A percentile compares a stretch with the other conserved stretches of the same genome.
These are phyloP conservation scores for Goffeauzyma gilvescens DNA, from an alignment of 768 basidiomycete genomes.

Conservation along the genomic window DNA sequence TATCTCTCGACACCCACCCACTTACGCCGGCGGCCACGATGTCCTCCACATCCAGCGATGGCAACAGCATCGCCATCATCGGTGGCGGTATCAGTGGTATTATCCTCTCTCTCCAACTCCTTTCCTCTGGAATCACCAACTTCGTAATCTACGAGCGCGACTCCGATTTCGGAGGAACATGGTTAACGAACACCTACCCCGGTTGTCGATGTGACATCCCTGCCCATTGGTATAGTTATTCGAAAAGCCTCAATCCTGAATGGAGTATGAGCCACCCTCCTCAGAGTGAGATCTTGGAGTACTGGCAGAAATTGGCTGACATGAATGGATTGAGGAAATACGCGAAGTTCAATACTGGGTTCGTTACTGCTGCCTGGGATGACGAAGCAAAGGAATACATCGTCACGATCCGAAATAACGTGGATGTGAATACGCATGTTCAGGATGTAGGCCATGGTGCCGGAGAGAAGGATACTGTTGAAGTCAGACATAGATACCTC, in stretches of 20 bases:
- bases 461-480: background rate
- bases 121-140: too few relatives aligned
- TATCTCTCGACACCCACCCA: too few relatives aligned
- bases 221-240: conserved; percentile 12
- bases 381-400: background rate
- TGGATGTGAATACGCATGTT: too few relatives aligned
- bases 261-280: conserved; percentile 14
- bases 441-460: background rate
- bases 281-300: conserved; percentile 13
- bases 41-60: too few relatives aligned
- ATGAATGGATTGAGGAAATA: conserved; percentile 7
- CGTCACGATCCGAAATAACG: conserved; percentile 5
- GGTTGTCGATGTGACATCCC: conserved; percentile 19
- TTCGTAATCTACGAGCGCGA: conserved; percentile 18
- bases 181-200: conserved; percentile 9
- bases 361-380: conserved; percentile 9
- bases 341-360: conserved; percentile 6
- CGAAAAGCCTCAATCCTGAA: conserved; percentile 11
- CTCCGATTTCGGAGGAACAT: conserved; percentile 12
- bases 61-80: too few relatives aligned
- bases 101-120: too few relatives aligned
- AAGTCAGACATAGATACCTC: conserved; percentile 5
- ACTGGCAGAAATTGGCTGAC: conserved; percentile 13
- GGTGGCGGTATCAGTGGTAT: too few relatives aligned
- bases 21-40: too few relatives aligned